Base-by-base conservation (phyloP, 1,284 basidiomycete genomes). In the Blastosporella zonata region DNA sequence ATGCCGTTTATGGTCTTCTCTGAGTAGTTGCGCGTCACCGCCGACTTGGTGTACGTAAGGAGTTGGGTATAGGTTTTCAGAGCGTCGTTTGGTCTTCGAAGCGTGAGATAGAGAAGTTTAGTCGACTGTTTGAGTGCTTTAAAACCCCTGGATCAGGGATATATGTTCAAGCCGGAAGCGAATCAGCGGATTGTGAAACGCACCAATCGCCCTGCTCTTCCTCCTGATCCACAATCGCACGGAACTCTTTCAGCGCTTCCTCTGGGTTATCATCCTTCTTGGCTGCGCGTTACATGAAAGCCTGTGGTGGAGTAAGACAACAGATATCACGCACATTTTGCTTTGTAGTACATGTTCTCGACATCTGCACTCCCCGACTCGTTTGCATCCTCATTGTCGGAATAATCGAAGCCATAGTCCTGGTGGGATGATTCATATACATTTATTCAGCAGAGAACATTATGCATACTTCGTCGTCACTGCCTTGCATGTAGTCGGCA, bases 1-100 rank as follows among this genome's bases (percentile, higher is more conserved):
- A 99, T 97, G 52, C 92, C 92, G 67, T 98, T 99, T 75, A 99
- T 99, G 6, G 92, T 90, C 75, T 99, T 99, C 69, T 99, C 97
- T 6, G 91, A 91, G 62, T 94, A 90, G 61, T 94, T 94, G 35
- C 91, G 81, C 2, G 91, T 94, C 12, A 94, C 90, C 1, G 90
- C 89, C 7, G 89, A 90, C 66, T 93, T 95, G 9, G 94, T 98
- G 68, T 97, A 99, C 0, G 85, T 82, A 48, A 98, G 73, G 2
- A 99, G 77, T 59, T 87, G 79, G 6, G 75, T 86, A 65, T 99
- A 98, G 4, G 93, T 89, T 62, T 82, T 72, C 41, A 99, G 73
- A 0, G 97, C 96, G 43, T 95, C 88, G 20, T 81, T 77, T 33
- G 93, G 93, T 57, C 87, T 75, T 52, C 82, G 81, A 29, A 95